Percentiles rank a stretch among this genome's conserved stretches.
These are phyloP conservation scores for Thuja plicata DNA, from an alignment of 83 land plant species.

Conservation along the genomic window DNA sequence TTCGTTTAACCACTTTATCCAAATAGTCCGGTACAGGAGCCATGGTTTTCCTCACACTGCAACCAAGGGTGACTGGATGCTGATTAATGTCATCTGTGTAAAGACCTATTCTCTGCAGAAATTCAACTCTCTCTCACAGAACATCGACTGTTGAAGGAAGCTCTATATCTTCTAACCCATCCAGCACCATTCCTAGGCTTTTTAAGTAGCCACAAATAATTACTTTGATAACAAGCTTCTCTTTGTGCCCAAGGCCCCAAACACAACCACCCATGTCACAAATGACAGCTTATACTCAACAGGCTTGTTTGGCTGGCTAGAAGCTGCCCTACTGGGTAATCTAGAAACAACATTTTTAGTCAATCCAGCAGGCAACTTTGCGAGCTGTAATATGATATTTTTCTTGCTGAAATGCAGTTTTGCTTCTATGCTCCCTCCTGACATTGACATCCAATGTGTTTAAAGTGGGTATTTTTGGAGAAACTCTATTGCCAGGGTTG, in stretches of 20 bases:
- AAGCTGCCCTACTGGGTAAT: conserved; percentile 11
- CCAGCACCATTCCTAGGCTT: conserved; percentile 55
- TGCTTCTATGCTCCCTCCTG: neutral
- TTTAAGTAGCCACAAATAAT: conserved; percentile 56
- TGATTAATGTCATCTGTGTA: conserved; percentile 69
- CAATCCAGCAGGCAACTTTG: neutral
- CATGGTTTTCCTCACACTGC: conserved; percentile 83
- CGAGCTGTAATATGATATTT: neutral
- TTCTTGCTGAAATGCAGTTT: neutral
- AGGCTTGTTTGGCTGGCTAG: conserved; percentile 27
- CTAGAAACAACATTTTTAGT: neutral
- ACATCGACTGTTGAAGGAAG: conserved; percentile 78
- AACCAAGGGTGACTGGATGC: conserved; percentile 75
- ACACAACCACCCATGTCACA: conserved; percentile 68
- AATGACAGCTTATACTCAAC: conserved; percentile 60
- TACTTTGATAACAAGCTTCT: conserved; percentile 39
- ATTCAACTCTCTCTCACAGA: conserved; percentile 76
- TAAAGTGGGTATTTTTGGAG: neutral
- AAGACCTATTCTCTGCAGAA: conserved; percentile 66
- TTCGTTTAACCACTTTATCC: conserved; percentile 59
- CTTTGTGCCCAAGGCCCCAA: conserved; percentile 29
- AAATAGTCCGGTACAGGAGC: conserved; percentile 75
- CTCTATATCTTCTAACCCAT: conserved; percentile 65
- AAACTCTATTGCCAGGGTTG: neutral
- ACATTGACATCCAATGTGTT: neutral